Conservation (phyloP, 805 yeast species). For the Pachysolen tannophilus region DNA sequence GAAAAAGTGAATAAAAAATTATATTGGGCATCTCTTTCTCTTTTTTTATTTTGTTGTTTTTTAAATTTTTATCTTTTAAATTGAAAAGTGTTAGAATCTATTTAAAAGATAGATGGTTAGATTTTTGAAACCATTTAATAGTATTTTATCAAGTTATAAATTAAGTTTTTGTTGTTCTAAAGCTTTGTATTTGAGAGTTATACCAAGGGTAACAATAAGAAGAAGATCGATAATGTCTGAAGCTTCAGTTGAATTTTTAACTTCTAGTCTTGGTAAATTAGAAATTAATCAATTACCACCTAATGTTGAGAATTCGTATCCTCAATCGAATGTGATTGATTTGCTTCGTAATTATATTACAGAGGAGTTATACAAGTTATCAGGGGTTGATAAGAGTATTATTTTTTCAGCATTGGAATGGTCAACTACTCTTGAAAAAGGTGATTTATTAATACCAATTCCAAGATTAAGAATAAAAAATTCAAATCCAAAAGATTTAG, state of each 20-base stretch:
- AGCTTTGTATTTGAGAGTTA: too few species aligned
- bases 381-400: constrained; percentile 61
- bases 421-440: constrained; percentile 79
- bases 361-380: constrained; percentile 61
- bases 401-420: constrained; percentile 85
- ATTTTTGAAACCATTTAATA: not conserved
- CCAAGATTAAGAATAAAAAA: constrained; percentile 84
- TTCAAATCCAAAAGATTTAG: constrained; percentile 65
- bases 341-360: constrained; percentile 85
- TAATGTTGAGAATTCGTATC: constrained; percentile 51
- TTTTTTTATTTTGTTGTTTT: too few species aligned
- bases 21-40: too few species aligned
- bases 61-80: not conserved
- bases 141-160: not conserved
- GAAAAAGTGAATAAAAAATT: too few species aligned
- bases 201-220: not conserved
- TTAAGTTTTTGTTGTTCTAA: too few species aligned
- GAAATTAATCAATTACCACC: constrained; percentile 30
- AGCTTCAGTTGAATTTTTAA: constrained; percentile 15
- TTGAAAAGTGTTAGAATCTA: not conserved
- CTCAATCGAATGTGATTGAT: constrained; percentile 77
- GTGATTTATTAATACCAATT: constrained; percentile 86
- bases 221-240: constrained; percentile 15
- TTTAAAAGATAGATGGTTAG: not conserved
- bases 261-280: constrained; percentile 17